Conservation (phyloP, 2,329 filamentous ascomycete genomes). For the Graphilbum sp. region DNA sequence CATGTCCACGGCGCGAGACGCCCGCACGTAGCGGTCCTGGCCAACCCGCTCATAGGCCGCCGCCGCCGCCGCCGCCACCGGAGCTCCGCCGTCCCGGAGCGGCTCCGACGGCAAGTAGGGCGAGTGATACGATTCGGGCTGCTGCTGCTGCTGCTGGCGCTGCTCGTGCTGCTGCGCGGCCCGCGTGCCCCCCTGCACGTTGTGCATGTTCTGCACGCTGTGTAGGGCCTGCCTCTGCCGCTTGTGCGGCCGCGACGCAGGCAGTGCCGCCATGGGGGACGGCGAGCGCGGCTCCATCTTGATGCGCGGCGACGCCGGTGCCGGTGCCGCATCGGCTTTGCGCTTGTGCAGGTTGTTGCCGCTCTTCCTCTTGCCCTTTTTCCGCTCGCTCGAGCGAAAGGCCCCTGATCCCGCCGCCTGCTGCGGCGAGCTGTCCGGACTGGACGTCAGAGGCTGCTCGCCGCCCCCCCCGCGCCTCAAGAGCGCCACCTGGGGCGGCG, state of each 20-base stretch:
- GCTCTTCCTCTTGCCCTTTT: constrained; percentile 31
- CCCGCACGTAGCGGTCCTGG: no score
- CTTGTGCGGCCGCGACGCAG: constrained; percentile 33
- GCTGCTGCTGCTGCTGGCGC: no score
- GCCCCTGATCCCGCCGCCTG: constrained; percentile 21
- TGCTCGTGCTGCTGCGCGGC: no score
- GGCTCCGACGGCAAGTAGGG: no score
- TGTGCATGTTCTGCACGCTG: background rate
- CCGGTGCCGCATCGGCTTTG: constrained; percentile 31
- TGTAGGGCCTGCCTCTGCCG: constrained; percentile 29
- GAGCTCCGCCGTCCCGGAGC: no score
- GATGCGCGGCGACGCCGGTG: constrained; percentile 33
- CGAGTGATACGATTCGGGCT: no score
- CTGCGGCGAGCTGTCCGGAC: constrained; percentile 40
- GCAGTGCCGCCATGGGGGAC: constrained; percentile 37
- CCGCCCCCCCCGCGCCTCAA: constrained; percentile 39
- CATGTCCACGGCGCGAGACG: no score
- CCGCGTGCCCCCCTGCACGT: constrained; percentile 30
- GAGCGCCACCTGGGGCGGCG: constrained; percentile 38
- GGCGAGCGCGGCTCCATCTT: constrained; percentile 50
- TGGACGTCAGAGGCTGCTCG: constrained; percentile 27
- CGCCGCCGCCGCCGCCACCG: no score
- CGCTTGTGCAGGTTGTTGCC: constrained; percentile 38
- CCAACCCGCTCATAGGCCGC: no score
- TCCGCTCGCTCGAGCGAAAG: constrained; percentile 13